Conservation (phyloP, 371 early-diverging fungal species). For the Fennellomyces sp. region DNA sequence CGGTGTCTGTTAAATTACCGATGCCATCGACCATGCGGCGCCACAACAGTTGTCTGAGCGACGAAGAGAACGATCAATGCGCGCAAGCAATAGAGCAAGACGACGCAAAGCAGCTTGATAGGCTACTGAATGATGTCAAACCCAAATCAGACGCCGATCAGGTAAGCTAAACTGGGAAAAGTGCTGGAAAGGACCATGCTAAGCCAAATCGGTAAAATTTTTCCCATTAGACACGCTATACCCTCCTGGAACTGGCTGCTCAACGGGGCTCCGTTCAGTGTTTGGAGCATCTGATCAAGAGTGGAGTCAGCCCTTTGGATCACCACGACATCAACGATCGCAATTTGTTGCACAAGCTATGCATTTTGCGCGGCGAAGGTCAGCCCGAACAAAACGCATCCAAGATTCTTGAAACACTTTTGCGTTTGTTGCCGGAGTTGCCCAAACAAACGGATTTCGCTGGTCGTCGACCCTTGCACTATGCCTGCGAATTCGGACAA, state of each 20-base stretch:
- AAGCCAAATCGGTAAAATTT: not conserved
- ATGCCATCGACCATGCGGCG: constrained; percentile 2
- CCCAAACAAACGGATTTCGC: constrained; percentile 54
- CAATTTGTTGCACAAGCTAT: constrained; percentile 64
- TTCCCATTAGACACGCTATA: constrained; percentile 41
- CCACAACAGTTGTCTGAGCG: not conserved
- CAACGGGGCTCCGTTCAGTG: constrained; percentile 50
- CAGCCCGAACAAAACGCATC: not conserved
- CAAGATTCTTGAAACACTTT: constrained; percentile 13
- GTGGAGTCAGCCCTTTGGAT: constrained; percentile 32
- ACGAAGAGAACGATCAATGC: constrained; percentile 4
- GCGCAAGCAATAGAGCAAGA: constrained; percentile 17
- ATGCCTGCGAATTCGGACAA: constrained; percentile 64
- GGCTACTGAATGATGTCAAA: not conserved
- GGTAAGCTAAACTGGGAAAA: not conserved
- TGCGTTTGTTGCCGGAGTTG: constrained; percentile 22
- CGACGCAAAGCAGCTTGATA: constrained; percentile 1
- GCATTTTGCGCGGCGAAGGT: constrained; percentile 44
- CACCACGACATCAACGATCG: constrained; percentile 67
- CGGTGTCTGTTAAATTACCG: constrained; percentile 13
- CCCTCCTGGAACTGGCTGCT: constrained; percentile 57
- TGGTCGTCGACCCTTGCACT: constrained; percentile 72
- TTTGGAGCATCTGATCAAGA: constrained; percentile 45
- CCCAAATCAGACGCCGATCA: constrained; percentile 9
- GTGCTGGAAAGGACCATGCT: not conserved